phyloP scores from a whole-genome alignment of 202 grass and related monocot species.

The Bolboschoenoplectus hybrid region DNA sequence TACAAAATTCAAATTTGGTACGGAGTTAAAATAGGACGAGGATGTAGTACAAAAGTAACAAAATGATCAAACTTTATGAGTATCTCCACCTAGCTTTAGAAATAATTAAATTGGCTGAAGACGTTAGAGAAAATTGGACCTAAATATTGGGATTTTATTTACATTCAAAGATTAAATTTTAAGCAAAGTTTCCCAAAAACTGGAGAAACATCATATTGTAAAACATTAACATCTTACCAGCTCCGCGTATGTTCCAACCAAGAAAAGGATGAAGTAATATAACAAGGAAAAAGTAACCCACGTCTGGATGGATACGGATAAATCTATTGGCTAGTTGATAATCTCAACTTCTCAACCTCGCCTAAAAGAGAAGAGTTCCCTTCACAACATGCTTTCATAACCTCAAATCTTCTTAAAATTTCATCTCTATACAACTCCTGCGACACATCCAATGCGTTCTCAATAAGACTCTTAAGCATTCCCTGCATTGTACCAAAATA shows the following conservation, averaged over 20 bases:
- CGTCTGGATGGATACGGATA: not conserved
- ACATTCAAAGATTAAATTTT: not conserved
- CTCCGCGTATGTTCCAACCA: not conserved
- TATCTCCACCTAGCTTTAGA: too few species aligned
- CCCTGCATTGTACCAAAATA: slow-evolving; percentile 45
- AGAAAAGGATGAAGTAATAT: not conserved
- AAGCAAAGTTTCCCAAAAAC: too few species aligned
- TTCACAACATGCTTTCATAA: slow-evolving; percentile 71
- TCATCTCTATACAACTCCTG: slow-evolving; percentile 47
- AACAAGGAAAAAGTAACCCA: not conserved
- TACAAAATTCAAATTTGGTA: too few species aligned
- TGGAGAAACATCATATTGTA: too few species aligned
- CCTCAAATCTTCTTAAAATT: slow-evolving; percentile 48
- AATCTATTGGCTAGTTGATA: slow-evolving; percentile 37
- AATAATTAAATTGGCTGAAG: too few species aligned
- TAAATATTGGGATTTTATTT: too few species aligned
- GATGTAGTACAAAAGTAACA: too few species aligned
- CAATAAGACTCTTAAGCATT: slow-evolving; percentile 65
- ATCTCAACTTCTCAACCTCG: slow-evolving; percentile 58
- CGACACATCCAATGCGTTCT: slow-evolving; percentile 49
- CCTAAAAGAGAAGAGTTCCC: slow-evolving; percentile 68
- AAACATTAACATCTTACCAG: not conserved
- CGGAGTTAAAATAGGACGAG: too few species aligned
- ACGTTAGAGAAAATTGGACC: too few species aligned
- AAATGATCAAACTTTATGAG: too few species aligned